Evolutionary conservation across 208 protist species (phyloP), one percentile per base, ranked within the genome.

Genomic region (Angomonas deanei): DNA sequence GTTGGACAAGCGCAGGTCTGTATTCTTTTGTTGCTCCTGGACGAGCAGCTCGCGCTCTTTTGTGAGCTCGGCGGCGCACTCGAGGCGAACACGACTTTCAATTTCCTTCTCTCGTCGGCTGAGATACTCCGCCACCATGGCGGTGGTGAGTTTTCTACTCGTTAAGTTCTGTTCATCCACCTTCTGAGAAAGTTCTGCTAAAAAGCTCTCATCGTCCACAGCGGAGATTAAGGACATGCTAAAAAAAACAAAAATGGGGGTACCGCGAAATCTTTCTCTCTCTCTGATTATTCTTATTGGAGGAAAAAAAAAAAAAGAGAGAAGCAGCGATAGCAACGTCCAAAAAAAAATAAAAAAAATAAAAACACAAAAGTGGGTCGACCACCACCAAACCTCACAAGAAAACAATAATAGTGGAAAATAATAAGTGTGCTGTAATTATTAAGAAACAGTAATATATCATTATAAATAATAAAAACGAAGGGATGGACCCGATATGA

Each of bases 101-200:
- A 66, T 56, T 13, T 71, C 54, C 36, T 73, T 63, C 1, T 46
- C 27, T 11, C 77, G 72, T 1, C 70, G 71, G 15, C 70, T 72
- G 17, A 89, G 68, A 32, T 89, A 89, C 60, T 84, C 76, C 50
- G 84, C 76, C 27, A 89, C 79, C 79, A 88, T 88, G 4, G 46
- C 68, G 11, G 70, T 62, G n/a, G 67, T 74, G 36, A 79, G 70
- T 0, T 64, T 55, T n/a, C 66, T 67, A 49, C 58, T 59, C 10
- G 60, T 55, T 17, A 32, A 23, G 36, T 64, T 65, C 2, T 62
- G n/a, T 34, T 53, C 54, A 1, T 26, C 49, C 15, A 84, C 70
- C 19, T 64, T 53, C 11, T 68, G 36, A 2, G 69, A 49, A 34
- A 89, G 72, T 46, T 84, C 75, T 10, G 19, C 64, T 28, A 89